Conservation (phyloP, 805 yeast species). For the Wickerhamiella lipophila region DNA sequence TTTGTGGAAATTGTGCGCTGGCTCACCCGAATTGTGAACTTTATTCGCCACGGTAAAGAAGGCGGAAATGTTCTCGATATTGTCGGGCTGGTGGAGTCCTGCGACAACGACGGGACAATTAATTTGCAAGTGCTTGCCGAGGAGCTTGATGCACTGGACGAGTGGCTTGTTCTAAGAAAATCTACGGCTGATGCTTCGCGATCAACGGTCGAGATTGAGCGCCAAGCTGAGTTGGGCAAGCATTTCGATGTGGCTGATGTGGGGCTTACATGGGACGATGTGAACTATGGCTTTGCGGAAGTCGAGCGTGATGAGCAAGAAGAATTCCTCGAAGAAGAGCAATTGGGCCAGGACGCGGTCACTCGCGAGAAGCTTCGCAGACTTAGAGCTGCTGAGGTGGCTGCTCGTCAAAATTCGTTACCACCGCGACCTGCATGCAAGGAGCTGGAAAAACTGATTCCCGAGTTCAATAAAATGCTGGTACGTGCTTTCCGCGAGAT, state of each 20-base stretch:
- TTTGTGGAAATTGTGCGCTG: conserved; percentile 63
- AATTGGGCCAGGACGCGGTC: conserved; percentile 23
- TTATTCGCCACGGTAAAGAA: conserved; percentile 48
- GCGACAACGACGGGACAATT: conserved; percentile 17
- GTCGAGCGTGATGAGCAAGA: conserved; percentile 36
- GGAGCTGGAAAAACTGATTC: conserved; percentile 25
- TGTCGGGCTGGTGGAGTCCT: conserved; percentile 25
- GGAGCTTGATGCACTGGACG: conserved; percentile 34
- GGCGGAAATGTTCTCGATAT: conserved; percentile 36
- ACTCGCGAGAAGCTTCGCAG: conserved; percentile 24
- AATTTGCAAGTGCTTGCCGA: conserved; percentile 28
- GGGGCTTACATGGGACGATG: conserved; percentile 29
- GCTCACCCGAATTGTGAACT: conserved; percentile 53
- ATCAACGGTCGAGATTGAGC: not conserved
- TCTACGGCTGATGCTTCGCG: conserved; percentile 17
- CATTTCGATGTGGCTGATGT: conserved; percentile 36
- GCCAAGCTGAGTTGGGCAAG: conserved; percentile 14
- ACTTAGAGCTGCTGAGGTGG: conserved; percentile 15
- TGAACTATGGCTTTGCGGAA: conserved; percentile 39
- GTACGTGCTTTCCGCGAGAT: not conserved
- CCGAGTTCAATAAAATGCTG: conserved; percentile 15
- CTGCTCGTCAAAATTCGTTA: conserved; percentile 17
- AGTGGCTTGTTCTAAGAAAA: conserved; percentile 21
- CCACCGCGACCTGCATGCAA: conserved; percentile 23
- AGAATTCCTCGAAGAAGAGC: conserved; percentile 28